phyloP scores from a whole-genome alignment of 179 eudicot species.

The Heliamphora ciliata region DNA sequence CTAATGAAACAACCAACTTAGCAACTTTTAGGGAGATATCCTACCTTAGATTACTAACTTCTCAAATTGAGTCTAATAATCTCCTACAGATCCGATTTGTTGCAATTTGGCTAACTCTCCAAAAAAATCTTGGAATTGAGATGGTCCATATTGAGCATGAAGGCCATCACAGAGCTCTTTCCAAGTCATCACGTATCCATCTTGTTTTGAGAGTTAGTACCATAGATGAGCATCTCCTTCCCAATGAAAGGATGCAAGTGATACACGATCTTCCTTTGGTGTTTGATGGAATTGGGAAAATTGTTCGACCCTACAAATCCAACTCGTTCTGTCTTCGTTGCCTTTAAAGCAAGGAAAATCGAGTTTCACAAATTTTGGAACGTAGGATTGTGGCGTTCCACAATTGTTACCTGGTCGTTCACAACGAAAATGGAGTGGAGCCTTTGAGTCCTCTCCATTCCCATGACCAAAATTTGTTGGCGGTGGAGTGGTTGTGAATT shows the following conservation, averaged over 20 bases:
- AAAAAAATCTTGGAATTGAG: conserved; percentile 6
- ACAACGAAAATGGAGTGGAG: too few relatives aligned
- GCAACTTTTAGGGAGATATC: not conserved
- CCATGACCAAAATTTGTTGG: too few relatives aligned
- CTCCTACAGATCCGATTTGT: not conserved
- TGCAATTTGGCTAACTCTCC: not conserved
- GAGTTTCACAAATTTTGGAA: not conserved
- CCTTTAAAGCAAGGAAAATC: conserved; percentile 7
- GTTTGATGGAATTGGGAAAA: not conserved
- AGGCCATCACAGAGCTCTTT: not conserved
- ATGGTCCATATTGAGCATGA: not conserved
- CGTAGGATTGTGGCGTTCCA: not conserved
- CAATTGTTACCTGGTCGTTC: not conserved
- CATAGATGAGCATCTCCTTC: conserved; percentile 3
- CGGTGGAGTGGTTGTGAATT: too few relatives aligned
- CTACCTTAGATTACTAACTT: not conserved
- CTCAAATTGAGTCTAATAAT: not conserved
- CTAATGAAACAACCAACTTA: conserved; percentile 9
- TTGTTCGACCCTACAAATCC: conserved; percentile 3
- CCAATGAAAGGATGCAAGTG: not conserved
- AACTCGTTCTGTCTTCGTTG: not conserved
- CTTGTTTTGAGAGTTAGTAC: not conserved
- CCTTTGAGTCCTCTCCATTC: too few relatives aligned
- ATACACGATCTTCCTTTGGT: not conserved
- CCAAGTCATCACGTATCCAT: not conserved